These are phyloP conservation scores for Vaccinium macrocarpon DNA, from an alignment of 148 eudicot species.

Conservation along the genomic window DNA sequence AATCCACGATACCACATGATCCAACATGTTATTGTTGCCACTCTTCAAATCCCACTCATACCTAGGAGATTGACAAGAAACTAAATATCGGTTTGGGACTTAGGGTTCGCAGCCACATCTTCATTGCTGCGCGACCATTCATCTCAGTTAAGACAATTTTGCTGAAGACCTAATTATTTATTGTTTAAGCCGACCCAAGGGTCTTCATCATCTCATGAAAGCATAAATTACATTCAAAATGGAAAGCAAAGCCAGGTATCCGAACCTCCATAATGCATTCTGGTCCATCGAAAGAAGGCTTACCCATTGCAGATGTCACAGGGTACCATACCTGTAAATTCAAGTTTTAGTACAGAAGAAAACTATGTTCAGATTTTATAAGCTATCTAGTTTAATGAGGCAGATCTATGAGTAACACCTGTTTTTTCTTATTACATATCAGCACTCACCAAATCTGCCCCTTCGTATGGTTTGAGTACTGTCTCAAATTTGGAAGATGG, in stretches of 20 bases:
- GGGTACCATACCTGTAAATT: conserved; percentile 82
- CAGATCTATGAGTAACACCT: background rate
- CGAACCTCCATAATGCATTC: conserved; percentile 93
- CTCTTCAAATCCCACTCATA: background rate
- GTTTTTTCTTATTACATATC: background rate
- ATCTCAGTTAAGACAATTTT: background rate
- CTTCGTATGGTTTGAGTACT: conserved; percentile 74
- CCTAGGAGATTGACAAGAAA: background rate
- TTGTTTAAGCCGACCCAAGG: background rate
- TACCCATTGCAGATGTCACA: conserved; percentile 81
- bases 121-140: background rate
- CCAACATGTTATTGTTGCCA: background rate
- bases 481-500: conserved; percentile 52
- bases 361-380: background rate
- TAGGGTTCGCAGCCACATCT: background rate
- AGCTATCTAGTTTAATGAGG: background rate
- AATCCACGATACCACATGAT: background rate
- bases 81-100: background rate
- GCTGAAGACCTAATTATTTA: background rate
- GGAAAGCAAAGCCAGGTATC: background rate
- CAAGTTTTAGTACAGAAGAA: conserved; percentile 3
- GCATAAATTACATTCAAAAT: background rate
- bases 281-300: conserved; percentile 82
- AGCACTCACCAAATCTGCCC: conserved; percentile 65
- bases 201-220: background rate